phyloP scores from a whole-genome alignment of 768 basidiomycete genomes.

The Boletus fagicola region DNA sequence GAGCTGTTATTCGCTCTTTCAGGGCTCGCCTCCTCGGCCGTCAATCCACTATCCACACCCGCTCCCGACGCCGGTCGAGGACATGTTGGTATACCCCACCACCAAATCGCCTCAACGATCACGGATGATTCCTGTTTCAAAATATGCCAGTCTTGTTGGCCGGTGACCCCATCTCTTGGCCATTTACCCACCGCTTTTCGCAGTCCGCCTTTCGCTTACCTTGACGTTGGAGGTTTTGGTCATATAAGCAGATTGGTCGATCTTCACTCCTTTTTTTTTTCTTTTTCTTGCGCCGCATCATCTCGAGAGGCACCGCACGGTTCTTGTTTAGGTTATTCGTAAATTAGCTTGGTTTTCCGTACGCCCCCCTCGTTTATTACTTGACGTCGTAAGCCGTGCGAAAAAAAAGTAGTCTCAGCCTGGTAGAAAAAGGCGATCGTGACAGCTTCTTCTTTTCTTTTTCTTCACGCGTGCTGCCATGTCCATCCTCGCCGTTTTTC shows the following conservation, averaged over 20 bases:
- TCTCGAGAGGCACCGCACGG: background rate
- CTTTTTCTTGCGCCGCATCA: background rate
- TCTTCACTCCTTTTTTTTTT: slow-evolving; percentile 1
- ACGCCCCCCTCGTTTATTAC: background rate
- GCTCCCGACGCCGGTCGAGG: slow-evolving; percentile 54
- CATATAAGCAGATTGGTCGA: background rate
- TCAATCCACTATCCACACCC: slow-evolving; percentile 38
- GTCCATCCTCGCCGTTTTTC: slow-evolving; percentile 16
- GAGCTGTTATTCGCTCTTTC: slow-evolving; percentile 12
- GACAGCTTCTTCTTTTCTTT: background rate
- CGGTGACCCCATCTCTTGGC: slow-evolving; percentile 18
- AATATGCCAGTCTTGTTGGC: slow-evolving; percentile 33
- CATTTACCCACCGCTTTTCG: background rate
- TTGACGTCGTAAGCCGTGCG: slow-evolving; percentile 13
- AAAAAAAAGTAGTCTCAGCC: background rate
- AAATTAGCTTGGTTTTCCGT: slow-evolving; percentile 16
- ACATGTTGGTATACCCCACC: slow-evolving; percentile 42
- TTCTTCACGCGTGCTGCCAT: slow-evolving; percentile 16
- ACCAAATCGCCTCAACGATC: slow-evolving; percentile 8
- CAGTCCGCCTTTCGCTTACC: background rate
- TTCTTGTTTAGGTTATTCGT: slow-evolving; percentile 27
- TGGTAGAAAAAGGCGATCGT: background rate
- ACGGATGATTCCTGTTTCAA: slow-evolving; percentile 22
- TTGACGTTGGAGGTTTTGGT: background rate
- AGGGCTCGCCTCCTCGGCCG: slow-evolving; percentile 13